Base-by-base conservation (phyloP, 1,284 basidiomycete species). In the Phenoliferia sp. region DNA sequence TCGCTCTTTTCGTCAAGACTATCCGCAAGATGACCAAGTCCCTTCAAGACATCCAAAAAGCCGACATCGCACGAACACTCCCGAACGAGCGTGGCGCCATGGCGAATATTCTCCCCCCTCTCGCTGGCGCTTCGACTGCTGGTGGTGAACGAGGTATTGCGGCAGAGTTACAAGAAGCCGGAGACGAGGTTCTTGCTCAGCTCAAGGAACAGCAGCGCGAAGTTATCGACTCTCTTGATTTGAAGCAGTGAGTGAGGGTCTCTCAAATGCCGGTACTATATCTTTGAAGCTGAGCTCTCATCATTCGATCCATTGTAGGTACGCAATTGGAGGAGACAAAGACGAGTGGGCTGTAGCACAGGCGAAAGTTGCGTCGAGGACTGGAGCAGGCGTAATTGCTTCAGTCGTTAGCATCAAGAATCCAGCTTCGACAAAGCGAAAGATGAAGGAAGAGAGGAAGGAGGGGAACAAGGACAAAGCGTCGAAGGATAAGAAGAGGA, bases 1-100 rank as follows among this genome's bases (percentile, higher is more conserved):
- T 99, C 19, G 94, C 95, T 0, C 83, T 98, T 48, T 94, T 99
- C 78, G 88, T 88, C 74, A 98, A 99, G 81, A 84, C 93, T 35
- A 82, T 98, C 62, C 87, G 92, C 63, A 92, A 94, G 80, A 85
- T 97, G 68, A 87, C 86, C 72, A 90, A 90, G 75, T 83, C 85
- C 34, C 80, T 99, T 59, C 84, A 88, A 63, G 89, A 90, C 63
- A 84, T 98, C 29, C 91, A 92, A 77, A 91, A 90, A 78, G 85
- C 82, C 16, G 88, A 87, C 3, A 86, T 94, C 66, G 86, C 67
- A 56, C 65, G 71, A 26, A 64, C 76, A 52, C 67, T 75, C 32
- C 74, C 76, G 10, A 72, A 76, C 28, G 65, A 64, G n/a, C 48
- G 60, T 3, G 59, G 62, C 26, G 19, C 64, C 7, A 54, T 54